Conservation (phyloP, 371 early-diverging fungal species). For the Zychaea mexicana region DNA sequence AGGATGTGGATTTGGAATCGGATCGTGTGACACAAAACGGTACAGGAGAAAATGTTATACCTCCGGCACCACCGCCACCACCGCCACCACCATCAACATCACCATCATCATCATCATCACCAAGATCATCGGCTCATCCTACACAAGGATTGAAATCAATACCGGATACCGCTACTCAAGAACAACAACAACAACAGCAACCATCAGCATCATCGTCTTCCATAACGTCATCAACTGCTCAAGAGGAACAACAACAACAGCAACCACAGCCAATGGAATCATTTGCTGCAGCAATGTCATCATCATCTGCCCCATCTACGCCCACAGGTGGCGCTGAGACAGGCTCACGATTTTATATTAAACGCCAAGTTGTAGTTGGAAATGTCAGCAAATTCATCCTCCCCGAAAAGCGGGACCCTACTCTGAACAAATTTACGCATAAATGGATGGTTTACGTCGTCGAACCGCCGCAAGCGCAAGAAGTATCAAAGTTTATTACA, state of each 20-base stretch:
- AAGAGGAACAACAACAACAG: not conserved
- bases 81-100: slow-evolving; percentile 8
- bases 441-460: slow-evolving; percentile 92
- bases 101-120: slow-evolving; percentile 8
- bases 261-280: slow-evolving; percentile 23
- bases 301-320: not conserved
- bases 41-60: not conserved
- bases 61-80: slow-evolving; percentile 10
- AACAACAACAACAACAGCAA: not conserved
- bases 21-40: slow-evolving; percentile 20
- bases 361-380: slow-evolving; percentile 79
- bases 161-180: slow-evolving; percentile 8
- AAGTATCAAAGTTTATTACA: slow-evolving; percentile 69
- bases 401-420: slow-evolving; percentile 65
- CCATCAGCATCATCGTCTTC: not conserved
- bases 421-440: slow-evolving; percentile 68
- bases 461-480: slow-evolving; percentile 55
- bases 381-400: slow-evolving; percentile 82
- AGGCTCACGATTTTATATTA: slow-evolving; percentile 87
- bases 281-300: slow-evolving; percentile 29
- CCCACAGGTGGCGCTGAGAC: slow-evolving; percentile 25
- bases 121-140: not conserved
- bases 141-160: slow-evolving; percentile 17
- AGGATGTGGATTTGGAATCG: slow-evolving; percentile 67
- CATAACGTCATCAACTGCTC: not conserved